Evolutionary conservation across 768 basidiomycete species (phyloP).

Genomic region (Kwoniella mangroviensis): DNA sequence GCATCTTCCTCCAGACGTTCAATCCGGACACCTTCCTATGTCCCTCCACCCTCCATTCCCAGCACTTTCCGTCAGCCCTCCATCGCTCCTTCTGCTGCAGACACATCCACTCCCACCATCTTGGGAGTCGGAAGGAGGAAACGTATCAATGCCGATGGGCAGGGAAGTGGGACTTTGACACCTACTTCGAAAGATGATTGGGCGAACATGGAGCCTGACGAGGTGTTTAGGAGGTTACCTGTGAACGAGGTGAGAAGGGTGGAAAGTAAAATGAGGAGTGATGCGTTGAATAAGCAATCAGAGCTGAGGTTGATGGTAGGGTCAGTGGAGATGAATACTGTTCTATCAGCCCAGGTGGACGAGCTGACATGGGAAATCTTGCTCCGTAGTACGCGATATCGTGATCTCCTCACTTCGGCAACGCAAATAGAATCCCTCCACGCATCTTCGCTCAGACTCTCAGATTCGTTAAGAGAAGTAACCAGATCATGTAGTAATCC

Average conservation of each 20-base stretch:
- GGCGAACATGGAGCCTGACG: constrained; percentile 56
- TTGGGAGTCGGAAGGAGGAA: not conserved
- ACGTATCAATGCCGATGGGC: not conserved
- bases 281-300: constrained; percentile 55
- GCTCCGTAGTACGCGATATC: constrained; percentile 45
- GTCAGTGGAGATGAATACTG: too few relatives aligned
- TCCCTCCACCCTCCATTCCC: constrained; percentile 14
- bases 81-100: constrained; percentile 17
- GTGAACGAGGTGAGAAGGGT: constrained; percentile 54
- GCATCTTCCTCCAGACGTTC: constrained; percentile 26
- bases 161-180: constrained; percentile 1
- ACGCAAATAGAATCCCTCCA: constrained; percentile 54
- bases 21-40: constrained; percentile 13
- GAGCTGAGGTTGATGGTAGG: constrained; percentile 56
- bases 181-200: constrained; percentile 38
- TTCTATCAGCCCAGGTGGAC: not conserved
- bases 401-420: constrained; percentile 57
- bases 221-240: constrained; percentile 51
- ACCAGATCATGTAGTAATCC: constrained; percentile 46
- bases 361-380: not conserved
- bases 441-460: constrained; percentile 50
- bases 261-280: constrained; percentile 50
- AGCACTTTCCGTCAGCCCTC: constrained; percentile 5
- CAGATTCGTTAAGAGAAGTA: constrained; percentile 39
- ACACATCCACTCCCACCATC: constrained; percentile 16